These are phyloP conservation scores for Fusarium sp. DNA, from an alignment of 2,329 filamentous ascomycete genomes.

Conservation along the genomic window DNA sequence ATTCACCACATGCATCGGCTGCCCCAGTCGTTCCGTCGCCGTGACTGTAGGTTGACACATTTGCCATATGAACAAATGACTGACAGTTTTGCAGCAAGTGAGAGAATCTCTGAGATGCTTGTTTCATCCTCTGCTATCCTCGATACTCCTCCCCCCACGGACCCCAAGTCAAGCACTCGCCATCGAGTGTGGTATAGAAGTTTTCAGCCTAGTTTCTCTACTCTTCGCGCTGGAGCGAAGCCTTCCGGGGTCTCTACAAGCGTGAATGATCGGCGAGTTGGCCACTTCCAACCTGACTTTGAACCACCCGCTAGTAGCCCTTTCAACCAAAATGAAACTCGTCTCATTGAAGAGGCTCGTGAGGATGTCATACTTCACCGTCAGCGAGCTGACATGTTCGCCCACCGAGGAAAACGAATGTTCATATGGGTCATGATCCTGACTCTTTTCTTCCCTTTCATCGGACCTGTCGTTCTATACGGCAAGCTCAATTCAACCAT, in stretches of 20 bases:
- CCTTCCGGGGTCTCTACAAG: slow-evolving; percentile 47
- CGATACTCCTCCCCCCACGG: slow-evolving; percentile 31
- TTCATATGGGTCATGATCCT: slow-evolving; percentile 57
- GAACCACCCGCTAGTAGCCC: slow-evolving; percentile 34
- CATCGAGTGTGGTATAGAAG: slow-evolving; percentile 31
- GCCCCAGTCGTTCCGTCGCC: slow-evolving; percentile 20
- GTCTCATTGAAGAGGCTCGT: slow-evolving; percentile 51
- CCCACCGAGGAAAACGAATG: slow-evolving; percentile 52
- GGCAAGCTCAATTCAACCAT: slow-evolving; percentile 62
- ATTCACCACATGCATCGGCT: slow-evolving; percentile 25
- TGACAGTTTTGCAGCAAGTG: slow-evolving; percentile 37
- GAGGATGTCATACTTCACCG: slow-evolving; percentile 51
- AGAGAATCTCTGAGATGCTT: slow-evolving; percentile 42
- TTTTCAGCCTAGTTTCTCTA: slow-evolving; percentile 15
- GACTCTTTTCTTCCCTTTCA: slow-evolving; percentile 61
- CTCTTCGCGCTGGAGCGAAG: slow-evolving; percentile 25
- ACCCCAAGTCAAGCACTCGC: slow-evolving; percentile 12
- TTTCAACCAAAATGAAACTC: slow-evolving; percentile 50
- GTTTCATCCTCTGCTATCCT: slow-evolving; percentile 47
- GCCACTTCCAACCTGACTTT: slow-evolving; percentile 13
- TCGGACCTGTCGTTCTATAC: slow-evolving; percentile 59
- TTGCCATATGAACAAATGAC: background rate
- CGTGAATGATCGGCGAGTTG: slow-evolving; percentile 31
- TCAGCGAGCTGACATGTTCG: slow-evolving; percentile 45
- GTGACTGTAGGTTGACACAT: slow-evolving; percentile 38